Percentiles rank a stretch among this genome's conserved stretches.
phyloP scores from a whole-genome alignment of 2,329 filamentous ascomycete genomes.

The Claviceps monticola region DNA sequence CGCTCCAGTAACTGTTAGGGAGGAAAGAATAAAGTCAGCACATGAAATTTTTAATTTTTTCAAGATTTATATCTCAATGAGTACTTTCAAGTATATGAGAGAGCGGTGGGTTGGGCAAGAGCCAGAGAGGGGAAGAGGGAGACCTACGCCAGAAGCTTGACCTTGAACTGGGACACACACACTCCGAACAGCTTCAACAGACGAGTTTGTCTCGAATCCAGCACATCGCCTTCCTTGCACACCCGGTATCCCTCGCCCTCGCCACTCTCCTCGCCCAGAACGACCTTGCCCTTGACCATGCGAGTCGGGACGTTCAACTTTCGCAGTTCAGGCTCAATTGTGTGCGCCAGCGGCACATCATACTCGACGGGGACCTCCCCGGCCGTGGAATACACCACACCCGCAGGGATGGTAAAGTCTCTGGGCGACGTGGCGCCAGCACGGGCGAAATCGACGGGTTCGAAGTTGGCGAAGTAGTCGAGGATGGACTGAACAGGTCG shows the following conservation, averaged over 20 bases:
- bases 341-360: slow-evolving; percentile 78
- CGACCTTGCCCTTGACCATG: slow-evolving; percentile 77
- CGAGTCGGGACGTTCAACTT: slow-evolving; percentile 81
- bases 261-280: slow-evolving; percentile 47
- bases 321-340: slow-evolving; percentile 78
- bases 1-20: slow-evolving; percentile 42
- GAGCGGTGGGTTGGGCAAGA: not conserved
- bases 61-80: not conserved
- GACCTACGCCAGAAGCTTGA: slow-evolving; percentile 60
- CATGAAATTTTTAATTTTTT: not conserved
- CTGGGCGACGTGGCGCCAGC: slow-evolving; percentile 65
- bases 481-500: slow-evolving; percentile 53
- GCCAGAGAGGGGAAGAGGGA: not conserved
- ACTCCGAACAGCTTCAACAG: slow-evolving; percentile 89
- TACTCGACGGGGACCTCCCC: slow-evolving; percentile 69
- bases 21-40: not conserved
- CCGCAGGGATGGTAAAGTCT: slow-evolving; percentile 66
- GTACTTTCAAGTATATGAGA: not conserved
- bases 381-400: slow-evolving; percentile 66
- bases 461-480: slow-evolving; percentile 57
- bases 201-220: slow-evolving; percentile 87
- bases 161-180: slow-evolving; percentile 78
- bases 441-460: slow-evolving; percentile 78
- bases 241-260: slow-evolving; percentile 51
- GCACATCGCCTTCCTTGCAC: slow-evolving; percentile 69